A percentile compares a stretch with the other conserved stretches of the same genome.
These are phyloP conservation scores for Tylopilus intermedius DNA, from an alignment of 768 basidiomycete genomes.

Conservation along the genomic window DNA sequence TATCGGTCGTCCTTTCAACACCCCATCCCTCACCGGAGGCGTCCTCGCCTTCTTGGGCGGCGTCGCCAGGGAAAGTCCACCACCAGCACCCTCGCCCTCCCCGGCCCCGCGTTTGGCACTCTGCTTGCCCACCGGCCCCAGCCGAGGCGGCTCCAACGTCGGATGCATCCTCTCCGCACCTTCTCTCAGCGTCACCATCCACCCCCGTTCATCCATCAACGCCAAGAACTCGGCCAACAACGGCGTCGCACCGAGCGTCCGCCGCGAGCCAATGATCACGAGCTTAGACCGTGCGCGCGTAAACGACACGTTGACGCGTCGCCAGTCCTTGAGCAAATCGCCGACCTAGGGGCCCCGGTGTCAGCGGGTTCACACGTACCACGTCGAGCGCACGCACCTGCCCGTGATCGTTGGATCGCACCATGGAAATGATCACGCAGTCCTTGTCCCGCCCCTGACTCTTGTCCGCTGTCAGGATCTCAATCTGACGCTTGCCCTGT, in stretches of 20 bases:
- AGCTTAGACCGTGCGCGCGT: conserved; percentile 90
- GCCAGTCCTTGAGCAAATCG: conserved; percentile 92
- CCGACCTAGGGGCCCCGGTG: conserved; percentile 56
- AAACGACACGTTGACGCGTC: conserved; percentile 93
- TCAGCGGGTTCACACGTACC: too few relatives aligned
- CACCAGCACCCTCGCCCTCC: neutral
- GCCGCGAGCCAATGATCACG: conserved; percentile 83
- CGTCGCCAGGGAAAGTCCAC: conserved; percentile 4
- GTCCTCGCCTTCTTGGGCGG: conserved; percentile 37
- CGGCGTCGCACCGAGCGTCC: conserved; percentile 59
- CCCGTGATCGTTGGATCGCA: conserved; percentile 76
- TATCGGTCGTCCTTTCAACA: conserved; percentile 55
- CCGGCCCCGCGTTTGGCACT: conserved; percentile 11
- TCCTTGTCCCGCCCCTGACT: conserved; percentile 96
- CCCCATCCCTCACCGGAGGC: conserved; percentile 31
- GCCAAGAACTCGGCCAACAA: conserved; percentile 71
- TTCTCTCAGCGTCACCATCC: conserved; percentile 61
- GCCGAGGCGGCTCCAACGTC: conserved; percentile 20
- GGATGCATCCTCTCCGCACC: conserved; percentile 53
- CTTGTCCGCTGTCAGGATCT: conserved; percentile 88
- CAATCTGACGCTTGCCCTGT: conserved; percentile 51
- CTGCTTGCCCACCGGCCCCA: conserved; percentile 8
- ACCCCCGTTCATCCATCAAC: conserved; percentile 65
- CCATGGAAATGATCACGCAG: conserved; percentile 89
- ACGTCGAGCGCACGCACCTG: conserved; percentile 43